Conservation (phyloP, 306 rosid genomes). For the Oxytropis ochrocephala region DNA sequence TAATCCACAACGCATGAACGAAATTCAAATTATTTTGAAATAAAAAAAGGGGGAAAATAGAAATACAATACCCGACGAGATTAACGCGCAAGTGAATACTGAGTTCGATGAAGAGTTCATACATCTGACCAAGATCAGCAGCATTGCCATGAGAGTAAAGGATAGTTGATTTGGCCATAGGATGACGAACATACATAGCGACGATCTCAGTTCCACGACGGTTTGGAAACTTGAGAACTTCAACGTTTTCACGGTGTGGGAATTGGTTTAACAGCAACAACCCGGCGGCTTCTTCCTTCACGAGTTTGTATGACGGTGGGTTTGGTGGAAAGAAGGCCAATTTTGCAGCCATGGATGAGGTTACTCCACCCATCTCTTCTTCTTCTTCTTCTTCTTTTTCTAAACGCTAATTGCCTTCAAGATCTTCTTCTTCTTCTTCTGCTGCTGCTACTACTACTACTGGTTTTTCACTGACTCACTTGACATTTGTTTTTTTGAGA, state of each 20-base stretch:
- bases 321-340: slow-evolving; percentile 80
- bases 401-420: background rate
- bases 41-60: background rate
- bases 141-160: slow-evolving; percentile 91
- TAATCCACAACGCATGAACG: background rate
- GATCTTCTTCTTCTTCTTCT: background rate
- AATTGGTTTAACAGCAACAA: slow-evolving; percentile 45
- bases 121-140: slow-evolving; percentile 86
- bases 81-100: slow-evolving; percentile 74
- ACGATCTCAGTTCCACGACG: slow-evolving; percentile 83
- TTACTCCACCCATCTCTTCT: slow-evolving; percentile 69
- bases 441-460: background rate
- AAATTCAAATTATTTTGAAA: background rate
- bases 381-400: background rate
- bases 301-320: slow-evolving; percentile 70
- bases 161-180: slow-evolving; percentile 68
- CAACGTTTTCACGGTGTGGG: slow-evolving; percentile 75
- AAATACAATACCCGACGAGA: slow-evolving; percentile 69
- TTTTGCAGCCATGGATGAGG: slow-evolving; percentile 90
- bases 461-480: background rate
- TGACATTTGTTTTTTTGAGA: background rate
- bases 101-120: slow-evolving; percentile 71
- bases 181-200: slow-evolving; percentile 66
- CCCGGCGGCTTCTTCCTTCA: slow-evolving; percentile 45
- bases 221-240: slow-evolving; percentile 58